Evolutionary conservation across 306 rosid species (phyloP).

Genomic region (Heteromeles arbutifolia): DNA sequence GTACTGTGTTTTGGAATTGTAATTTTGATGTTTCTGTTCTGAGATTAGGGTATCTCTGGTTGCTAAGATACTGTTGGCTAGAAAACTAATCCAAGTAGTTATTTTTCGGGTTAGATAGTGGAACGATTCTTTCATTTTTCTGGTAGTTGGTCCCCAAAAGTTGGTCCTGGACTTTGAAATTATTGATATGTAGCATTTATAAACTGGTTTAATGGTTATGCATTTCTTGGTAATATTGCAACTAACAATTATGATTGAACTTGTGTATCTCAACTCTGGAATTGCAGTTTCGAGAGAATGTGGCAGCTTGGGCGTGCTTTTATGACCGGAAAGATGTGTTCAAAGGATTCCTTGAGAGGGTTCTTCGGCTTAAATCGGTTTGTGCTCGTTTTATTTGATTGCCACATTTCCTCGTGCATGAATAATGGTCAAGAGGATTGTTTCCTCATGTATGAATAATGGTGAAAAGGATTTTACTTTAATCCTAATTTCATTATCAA

Average conservation of each 20-base stretch:
- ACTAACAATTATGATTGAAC: constrained; percentile 10
- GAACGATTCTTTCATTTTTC: neutral
- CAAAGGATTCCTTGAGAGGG: constrained; percentile 79
- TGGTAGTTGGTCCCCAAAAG: neutral
- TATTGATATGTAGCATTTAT: neutral
- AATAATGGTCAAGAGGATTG: neutral
- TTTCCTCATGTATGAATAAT: neutral
- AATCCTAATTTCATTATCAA: neutral
- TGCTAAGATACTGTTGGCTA: neutral
- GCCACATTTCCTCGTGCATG: neutral
- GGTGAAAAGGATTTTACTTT: neutral
- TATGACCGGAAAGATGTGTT: constrained; percentile 70
- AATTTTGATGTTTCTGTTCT: neutral
- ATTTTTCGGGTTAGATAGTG: neutral
- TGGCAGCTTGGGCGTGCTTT: constrained; percentile 93
- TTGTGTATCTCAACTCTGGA: neutral
- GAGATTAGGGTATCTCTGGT: neutral
- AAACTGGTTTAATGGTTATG: neutral
- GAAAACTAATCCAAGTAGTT: neutral
- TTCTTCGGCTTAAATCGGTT: constrained; percentile 83
- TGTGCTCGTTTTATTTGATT: constrained; percentile 13
- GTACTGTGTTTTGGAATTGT: constrained; percentile 22
- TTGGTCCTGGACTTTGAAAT: neutral
- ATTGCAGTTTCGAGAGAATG: constrained; percentile 88
- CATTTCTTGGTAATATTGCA: neutral